Evolutionary conservation across 768 basidiomycete species (phyloP).

Genomic region (Cystobasidium ongulense): DNA sequence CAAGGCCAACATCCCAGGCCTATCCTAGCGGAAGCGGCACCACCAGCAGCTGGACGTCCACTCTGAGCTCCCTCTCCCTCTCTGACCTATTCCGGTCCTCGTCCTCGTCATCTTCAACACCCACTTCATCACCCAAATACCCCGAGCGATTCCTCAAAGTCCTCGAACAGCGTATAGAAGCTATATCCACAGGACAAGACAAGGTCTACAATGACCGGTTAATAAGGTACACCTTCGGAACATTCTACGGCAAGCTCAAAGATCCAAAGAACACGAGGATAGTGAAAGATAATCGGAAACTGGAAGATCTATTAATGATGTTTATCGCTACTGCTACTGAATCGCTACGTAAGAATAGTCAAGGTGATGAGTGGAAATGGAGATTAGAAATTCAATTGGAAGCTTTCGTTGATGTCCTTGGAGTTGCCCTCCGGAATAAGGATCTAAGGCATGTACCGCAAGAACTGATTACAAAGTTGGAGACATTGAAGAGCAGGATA

Average conservation of each 20-base stretch:
- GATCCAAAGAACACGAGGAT: slow-evolving; percentile 75
- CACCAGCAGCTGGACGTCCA: background rate
- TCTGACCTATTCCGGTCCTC: slow-evolving; percentile 32
- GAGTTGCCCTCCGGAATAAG: slow-evolving; percentile 59
- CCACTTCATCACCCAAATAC: slow-evolving; percentile 51
- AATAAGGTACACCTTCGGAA: slow-evolving; percentile 78
- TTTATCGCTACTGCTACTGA: slow-evolving; percentile 86
- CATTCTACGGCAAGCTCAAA: slow-evolving; percentile 83
- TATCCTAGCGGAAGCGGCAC: background rate
- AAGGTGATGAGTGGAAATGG: slow-evolving; percentile 75
- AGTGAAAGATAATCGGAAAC: slow-evolving; percentile 92
- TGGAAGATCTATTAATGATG: slow-evolving; percentile 92
- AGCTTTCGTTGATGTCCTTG: slow-evolving; percentile 73
- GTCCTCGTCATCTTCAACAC: background rate
- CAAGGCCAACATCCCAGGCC: background rate
- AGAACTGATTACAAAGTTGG: slow-evolving; percentile 56
- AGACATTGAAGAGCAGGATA: slow-evolving; percentile 25
- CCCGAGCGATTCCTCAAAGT: slow-evolving; percentile 89
- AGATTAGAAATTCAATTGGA: slow-evolving; percentile 88
- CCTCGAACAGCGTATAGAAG: slow-evolving; percentile 77
- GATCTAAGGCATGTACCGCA: slow-evolving; percentile 68
- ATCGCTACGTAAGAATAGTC: slow-evolving; percentile 73
- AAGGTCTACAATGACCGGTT: slow-evolving; percentile 59
- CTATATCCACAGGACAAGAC: slow-evolving; percentile 89
- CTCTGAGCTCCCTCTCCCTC: background rate